Evolutionary conservation across 495 filamentous ascomycete genomes (phyloP), one percentile per base, ranked within the genome.

Genomic region (Aspergillus bridgeri): DNA sequence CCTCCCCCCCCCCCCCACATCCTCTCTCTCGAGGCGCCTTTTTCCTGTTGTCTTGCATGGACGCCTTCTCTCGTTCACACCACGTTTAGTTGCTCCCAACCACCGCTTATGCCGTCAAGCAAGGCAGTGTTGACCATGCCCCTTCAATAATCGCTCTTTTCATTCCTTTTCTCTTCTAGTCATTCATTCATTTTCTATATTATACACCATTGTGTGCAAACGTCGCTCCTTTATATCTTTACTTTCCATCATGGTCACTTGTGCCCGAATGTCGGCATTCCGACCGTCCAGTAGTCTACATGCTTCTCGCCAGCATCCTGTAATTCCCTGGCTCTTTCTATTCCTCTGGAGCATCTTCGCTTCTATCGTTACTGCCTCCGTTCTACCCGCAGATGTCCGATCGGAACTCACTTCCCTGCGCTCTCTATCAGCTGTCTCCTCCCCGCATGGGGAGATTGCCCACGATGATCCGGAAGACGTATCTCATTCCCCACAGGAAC

Each of bases 381-480:
- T 49, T 4, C 45, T 56, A 17, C 54, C 54, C 21, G 8, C 44
- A 6, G 20, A 23, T 19, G 27, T 24, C 46, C 54, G 25, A 49
- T 38, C 54, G 45, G 46, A 56, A 18, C 54, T 54, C n/a, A 23
- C 42, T 46, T 3, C 42, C n/a, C 3, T 22, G 9, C 42, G 20
- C 38, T 44, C 51, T 22, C 19, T 42, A 9, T 24, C 48, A 15
- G 22, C 46, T 5, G 48, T 25, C 13, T 18, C 15, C 23, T n/a
- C 48, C 0, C 0, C 47, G 15, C 56, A 59, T 63, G 62, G 63
- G 59, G 60, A 60, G 57, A 65, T 62, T 57, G 59, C 53, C 52
- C 33, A 27, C 17, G 56, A 60, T 55, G 64, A 60, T 60, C 64
- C 42, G 42, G 51, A 58, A n/a, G 58, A 50, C n/a, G 15, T 56